Evolutionary conservation across 352 stramenopile species (phyloP).

Genomic region (Phytophthora sp.): DNA sequence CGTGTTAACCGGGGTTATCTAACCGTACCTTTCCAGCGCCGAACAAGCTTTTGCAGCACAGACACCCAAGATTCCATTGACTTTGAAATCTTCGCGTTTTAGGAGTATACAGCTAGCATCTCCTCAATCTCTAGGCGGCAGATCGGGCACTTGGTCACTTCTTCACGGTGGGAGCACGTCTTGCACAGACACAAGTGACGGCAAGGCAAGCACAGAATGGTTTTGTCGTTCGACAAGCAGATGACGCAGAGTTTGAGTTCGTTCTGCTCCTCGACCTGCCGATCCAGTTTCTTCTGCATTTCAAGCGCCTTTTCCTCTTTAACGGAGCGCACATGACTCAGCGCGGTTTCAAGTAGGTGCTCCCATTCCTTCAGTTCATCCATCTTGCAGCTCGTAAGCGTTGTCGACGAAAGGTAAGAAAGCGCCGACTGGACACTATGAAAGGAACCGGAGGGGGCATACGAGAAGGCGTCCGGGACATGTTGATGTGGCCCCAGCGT

Average conservation of each 20-base stretch:
- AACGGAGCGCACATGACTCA: constrained; percentile 56
- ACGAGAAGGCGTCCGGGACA: background rate
- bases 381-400: constrained; percentile 40
- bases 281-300: constrained; percentile 77
- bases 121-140: constrained; percentile 85
- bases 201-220: constrained; percentile 82
- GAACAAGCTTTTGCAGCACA: too few relatives aligned
- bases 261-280: constrained; percentile 77
- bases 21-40: constrained; percentile 6
- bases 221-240: constrained; percentile 84
- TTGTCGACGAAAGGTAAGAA: constrained; percentile 26
- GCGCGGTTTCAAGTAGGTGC: constrained; percentile 64
- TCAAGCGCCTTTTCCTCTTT: constrained; percentile 82
- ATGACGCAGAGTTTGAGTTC: constrained; percentile 90
- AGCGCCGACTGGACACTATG: constrained; percentile 40
- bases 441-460: constrained; percentile 20
- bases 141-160: constrained; percentile 84
- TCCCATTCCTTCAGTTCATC: constrained; percentile 80
- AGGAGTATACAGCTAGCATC: constrained; percentile 86
- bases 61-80: too few relatives aligned
- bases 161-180: constrained; percentile 67
- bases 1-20: background rate
- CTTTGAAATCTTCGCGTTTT: constrained; percentile 26
- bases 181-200: constrained; percentile 85
- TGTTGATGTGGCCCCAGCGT: constrained; percentile 15